Conservation (phyloP, 441 rosid genomes). For the Erysimum cheiri region DNA sequence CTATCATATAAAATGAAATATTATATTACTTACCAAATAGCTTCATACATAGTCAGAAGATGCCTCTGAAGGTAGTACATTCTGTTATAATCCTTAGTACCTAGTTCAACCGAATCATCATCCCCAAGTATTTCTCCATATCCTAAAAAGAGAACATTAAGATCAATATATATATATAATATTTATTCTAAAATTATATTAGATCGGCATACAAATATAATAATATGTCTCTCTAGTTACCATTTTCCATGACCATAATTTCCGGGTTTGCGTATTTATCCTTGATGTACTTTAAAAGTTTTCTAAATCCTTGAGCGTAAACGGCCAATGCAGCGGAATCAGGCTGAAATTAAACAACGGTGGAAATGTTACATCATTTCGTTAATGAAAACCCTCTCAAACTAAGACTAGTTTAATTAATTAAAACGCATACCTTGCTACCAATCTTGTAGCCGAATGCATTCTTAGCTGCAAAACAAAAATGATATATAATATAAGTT, state of each 20-base stretch:
- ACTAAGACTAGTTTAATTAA: background rate
- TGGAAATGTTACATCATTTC: background rate
- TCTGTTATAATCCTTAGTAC: too few relatives aligned
- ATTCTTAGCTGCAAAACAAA: constrained; percentile 33
- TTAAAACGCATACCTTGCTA: constrained; percentile 19
- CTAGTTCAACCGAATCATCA: too few relatives aligned
- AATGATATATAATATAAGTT: background rate
- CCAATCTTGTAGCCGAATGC: background rate
- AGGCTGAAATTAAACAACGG: background rate
- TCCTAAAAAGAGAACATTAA: too few relatives aligned
- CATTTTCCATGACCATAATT: background rate
- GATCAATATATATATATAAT: too few relatives aligned
- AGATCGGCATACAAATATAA: background rate
- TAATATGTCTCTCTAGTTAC: background rate
- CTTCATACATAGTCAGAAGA: too few relatives aligned
- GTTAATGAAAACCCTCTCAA: background rate
- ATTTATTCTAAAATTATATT: background rate
- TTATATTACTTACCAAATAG: too few relatives aligned
- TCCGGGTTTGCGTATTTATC: background rate
- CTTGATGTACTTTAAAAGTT: too few relatives aligned
- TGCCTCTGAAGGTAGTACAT: too few relatives aligned
- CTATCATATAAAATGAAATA: too few relatives aligned
- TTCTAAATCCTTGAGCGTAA: too few relatives aligned
- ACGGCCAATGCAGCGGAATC: too few relatives aligned
- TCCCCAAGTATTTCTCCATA: too few relatives aligned